Conservation (phyloP, 2,329 filamentous ascomycete species). For the Chaetomiaceae sp. region DNA sequence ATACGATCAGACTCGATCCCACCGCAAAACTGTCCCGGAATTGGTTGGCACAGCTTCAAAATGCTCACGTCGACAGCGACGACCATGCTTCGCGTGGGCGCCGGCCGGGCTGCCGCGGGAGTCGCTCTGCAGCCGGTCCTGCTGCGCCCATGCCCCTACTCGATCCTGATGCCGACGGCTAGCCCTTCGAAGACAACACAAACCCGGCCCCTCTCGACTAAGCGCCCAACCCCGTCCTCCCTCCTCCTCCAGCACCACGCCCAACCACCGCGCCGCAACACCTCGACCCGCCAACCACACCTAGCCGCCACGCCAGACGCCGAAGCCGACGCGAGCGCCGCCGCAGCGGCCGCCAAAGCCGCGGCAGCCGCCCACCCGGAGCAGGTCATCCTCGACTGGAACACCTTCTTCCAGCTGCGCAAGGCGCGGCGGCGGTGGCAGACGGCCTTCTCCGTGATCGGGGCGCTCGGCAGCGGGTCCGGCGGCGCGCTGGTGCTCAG, state of each 20-base stretch:
- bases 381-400: constrained; percentile 66
- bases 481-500: constrained; percentile 63
- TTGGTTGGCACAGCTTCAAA: neutral
- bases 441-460: constrained; percentile 68
- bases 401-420: constrained; percentile 87
- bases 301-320: constrained; percentile 13
- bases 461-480: constrained; percentile 58
- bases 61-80: constrained; percentile 33
- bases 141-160: constrained; percentile 25
- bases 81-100: constrained; percentile 32
- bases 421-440: constrained; percentile 81
- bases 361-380: constrained; percentile 30
- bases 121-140: constrained; percentile 27
- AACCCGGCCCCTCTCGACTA: constrained; percentile 16
- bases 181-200: constrained; percentile 18
- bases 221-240: constrained; percentile 8
- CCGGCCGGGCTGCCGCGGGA: constrained; percentile 28
- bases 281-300: constrained; percentile 9
- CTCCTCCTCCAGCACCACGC: constrained; percentile 18
- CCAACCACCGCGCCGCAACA: constrained; percentile 22
- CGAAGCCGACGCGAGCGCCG: constrained; percentile 23
- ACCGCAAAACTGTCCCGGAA: too few species aligned
- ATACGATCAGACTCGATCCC: too few species aligned
- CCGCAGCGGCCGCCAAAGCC: constrained; percentile 27
- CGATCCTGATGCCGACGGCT: constrained; percentile 13